These are phyloP conservation scores for Thozetella sp. DNA, from an alignment of 495 filamentous ascomycete genomes.

Conservation along the genomic window DNA sequence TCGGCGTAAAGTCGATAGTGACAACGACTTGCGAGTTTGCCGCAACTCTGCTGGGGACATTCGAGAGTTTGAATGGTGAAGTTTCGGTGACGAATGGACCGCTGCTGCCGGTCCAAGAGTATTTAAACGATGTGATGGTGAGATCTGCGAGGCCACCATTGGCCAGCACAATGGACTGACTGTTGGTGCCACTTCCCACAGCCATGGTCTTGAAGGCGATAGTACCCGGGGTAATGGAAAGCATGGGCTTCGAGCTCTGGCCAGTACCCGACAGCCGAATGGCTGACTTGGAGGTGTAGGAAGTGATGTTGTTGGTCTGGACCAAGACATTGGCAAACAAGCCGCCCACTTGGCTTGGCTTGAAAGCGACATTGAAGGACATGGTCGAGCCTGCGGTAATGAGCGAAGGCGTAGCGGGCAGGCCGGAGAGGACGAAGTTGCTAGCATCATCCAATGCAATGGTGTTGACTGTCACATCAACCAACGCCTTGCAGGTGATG, in stretches of 20 bases:
- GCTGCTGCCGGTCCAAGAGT: conserved; percentile 33
- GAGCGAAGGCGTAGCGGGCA: conserved; percentile 29
- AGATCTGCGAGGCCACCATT: conserved; percentile 33
- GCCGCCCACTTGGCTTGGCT: conserved; percentile 30
- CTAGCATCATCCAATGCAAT: conserved; percentile 23
- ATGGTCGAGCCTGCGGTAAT: conserved; percentile 32
- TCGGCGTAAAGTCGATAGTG: conserved; percentile 38
- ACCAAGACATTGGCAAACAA: conserved; percentile 39
- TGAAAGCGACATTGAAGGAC: conserved; percentile 35
- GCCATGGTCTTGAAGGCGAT: conserved; percentile 32
- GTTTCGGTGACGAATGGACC: conserved; percentile 36
- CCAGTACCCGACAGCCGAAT: conserved; percentile 31
- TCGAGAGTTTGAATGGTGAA: conserved; percentile 37
- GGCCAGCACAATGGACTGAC: conserved; percentile 27
- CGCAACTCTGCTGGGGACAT: conserved; percentile 35
- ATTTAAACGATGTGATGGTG: conserved; percentile 29
- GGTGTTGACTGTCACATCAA: conserved; percentile 21
- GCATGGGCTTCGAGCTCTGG: conserved; percentile 24
- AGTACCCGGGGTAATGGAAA: conserved; percentile 28
- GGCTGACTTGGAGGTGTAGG: conserved; percentile 30
- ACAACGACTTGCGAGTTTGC: conserved; percentile 26
- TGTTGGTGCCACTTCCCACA: conserved; percentile 25
- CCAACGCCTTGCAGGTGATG: conserved; percentile 29
- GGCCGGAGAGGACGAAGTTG: conserved; percentile 30
- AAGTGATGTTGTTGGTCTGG: conserved; percentile 32